Conservation (phyloP, 2,329 filamentous ascomycete genomes). For the Exophiala spinifera region DNA sequence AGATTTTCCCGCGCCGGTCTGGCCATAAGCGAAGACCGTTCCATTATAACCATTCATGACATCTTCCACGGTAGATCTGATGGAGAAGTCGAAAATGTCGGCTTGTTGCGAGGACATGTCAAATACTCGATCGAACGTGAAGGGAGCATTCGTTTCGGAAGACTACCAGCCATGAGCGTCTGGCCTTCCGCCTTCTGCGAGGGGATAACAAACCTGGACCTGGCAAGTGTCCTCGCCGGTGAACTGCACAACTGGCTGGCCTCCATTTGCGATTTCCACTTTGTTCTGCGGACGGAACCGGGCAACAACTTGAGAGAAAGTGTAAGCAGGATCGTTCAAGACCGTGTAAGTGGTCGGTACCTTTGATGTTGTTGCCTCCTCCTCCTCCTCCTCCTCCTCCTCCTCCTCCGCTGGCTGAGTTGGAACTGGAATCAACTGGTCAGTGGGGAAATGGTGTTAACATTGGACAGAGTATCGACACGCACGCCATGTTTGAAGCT, state of each 20-base stretch:
- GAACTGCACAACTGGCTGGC: slow-evolving; percentile 87
- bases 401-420: slow-evolving; percentile 33
- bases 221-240: slow-evolving; percentile 82
- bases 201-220: slow-evolving; percentile 9
- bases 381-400: too few species aligned
- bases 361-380: slow-evolving; percentile 51
- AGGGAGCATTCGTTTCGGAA: slow-evolving; percentile 75
- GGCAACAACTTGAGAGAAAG: slow-evolving; percentile 73
- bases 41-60: slow-evolving; percentile 99
- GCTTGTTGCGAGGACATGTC: slow-evolving; percentile 85
- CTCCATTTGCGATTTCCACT: slow-evolving; percentile 83
- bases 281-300: slow-evolving; percentile 97
- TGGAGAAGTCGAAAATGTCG: slow-evolving; percentile 98
- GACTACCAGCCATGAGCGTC: slow-evolving; percentile 54
- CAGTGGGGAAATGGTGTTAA: slow-evolving; percentile 2
- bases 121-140: slow-evolving; percentile 98
- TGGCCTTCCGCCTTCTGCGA: background rate
- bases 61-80: slow-evolving; percentile 91
- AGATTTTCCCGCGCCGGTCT: slow-evolving; percentile 97
- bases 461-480: background rate
- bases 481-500: slow-evolving; percentile 21
- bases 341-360: slow-evolving; percentile 36
- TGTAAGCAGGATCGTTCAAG: slow-evolving; percentile 27
- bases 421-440: slow-evolving; percentile 27
- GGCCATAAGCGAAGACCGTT: slow-evolving; percentile 96